Evolutionary conservation across 768 basidiomycete species (phyloP), one percentile per base, ranked within the genome.

Genomic region (Xerocomellus amylosporus): DNA sequence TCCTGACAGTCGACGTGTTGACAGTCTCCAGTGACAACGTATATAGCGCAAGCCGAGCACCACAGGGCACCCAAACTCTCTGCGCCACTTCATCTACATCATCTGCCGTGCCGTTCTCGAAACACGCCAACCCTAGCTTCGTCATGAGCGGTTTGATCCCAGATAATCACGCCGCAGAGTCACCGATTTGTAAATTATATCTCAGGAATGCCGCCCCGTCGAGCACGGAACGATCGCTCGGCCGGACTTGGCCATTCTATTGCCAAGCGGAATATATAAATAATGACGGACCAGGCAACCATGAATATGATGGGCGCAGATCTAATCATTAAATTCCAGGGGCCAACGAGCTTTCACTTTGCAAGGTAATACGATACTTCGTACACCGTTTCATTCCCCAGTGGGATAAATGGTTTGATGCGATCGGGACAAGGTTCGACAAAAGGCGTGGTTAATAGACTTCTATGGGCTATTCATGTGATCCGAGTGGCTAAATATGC

Each of bases 401-500:
- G 54, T 46, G 41, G 54, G 66, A 22, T 51, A 59, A 30, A 66
- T 63, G 42, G 53, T 37, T 55, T 63, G 66, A 61, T 69, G 63
- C 44, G 53, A 54, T 44, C 42, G 43, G 53, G 33, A 46, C 51
- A 61, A 45, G 39, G 41, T 61, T 58, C 55, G 63, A 55, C 41
- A 57, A 53, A 46, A 46, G 51, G 58, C 57, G 60, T 65, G 46
- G 58, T 56, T 37, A 59, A 64, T 58, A 60, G 46, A 42, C 53
- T 58, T 67, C 58, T 63, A 64, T 60, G 39, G 49, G 52, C 54
- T 54, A 56, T 57, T 53, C 65, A 46, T 56, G 55, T 64, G 62
- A 69, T 69, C 67, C 60, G 63, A 51, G 60, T 70, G 63, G 54
- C 61, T 58, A 56, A 57, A 51, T 53, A 33, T 51, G 59, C 53